Conservation (phyloP, 768 basidiomycete species). For the Suillus plorans region DNA sequence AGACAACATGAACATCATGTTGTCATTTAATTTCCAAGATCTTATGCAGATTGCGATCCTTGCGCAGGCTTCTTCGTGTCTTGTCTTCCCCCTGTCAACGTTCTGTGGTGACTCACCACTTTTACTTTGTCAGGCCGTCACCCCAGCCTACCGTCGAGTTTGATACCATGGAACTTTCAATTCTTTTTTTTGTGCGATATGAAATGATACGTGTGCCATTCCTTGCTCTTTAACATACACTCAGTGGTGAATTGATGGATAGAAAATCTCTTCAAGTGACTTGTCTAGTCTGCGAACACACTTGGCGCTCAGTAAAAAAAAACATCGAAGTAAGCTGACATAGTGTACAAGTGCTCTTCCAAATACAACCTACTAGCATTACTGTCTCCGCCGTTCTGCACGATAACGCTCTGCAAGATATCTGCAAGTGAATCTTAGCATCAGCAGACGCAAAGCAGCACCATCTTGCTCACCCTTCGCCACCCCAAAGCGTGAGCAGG, state of each 20-base stretch:
- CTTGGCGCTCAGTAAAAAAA: neutral
- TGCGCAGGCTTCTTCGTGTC: slow-evolving; percentile 54
- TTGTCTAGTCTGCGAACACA: neutral
- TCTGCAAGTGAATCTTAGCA: slow-evolving; percentile 20
- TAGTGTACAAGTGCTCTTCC: neutral
- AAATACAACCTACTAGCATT: neutral
- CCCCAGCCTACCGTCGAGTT: slow-evolving; percentile 59
- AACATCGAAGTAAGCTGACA: neutral
- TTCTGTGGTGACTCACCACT: slow-evolving; percentile 74
- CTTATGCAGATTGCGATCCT: slow-evolving; percentile 76
- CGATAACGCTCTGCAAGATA: slow-evolving; percentile 42
- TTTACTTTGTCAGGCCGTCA: slow-evolving; percentile 60
- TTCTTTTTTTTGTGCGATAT: slow-evolving; percentile 74
- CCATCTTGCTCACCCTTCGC: slow-evolving; percentile 57
- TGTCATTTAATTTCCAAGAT: slow-evolving; percentile 77
- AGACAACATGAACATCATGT: slow-evolving; percentile 16
- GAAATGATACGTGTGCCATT: slow-evolving; percentile 90
- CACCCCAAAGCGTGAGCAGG: slow-evolving; percentile 57
- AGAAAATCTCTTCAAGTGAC: neutral
- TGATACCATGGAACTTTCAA: neutral
- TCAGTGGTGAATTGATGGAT: neutral
- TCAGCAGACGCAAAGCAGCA: neutral
- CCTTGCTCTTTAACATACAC: slow-evolving; percentile 94
- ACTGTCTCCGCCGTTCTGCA: slow-evolving; percentile 15
- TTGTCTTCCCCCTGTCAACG: slow-evolving; percentile 72